phyloP scores from a whole-genome alignment of 208 protist species.

The Trypanosoma rangeli region DNA sequence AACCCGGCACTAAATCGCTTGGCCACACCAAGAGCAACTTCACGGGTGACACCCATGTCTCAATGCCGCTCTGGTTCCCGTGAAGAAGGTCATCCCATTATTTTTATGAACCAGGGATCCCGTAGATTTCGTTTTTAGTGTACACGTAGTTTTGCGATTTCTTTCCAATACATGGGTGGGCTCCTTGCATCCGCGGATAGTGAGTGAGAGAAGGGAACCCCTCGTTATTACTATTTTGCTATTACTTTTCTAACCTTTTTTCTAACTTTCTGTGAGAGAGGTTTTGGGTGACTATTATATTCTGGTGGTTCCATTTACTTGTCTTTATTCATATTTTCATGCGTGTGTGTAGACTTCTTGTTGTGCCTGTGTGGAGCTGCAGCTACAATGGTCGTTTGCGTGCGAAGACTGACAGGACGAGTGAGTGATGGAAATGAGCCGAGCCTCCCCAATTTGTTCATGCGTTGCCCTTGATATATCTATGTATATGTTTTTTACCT shows the following conservation, averaged over 20 bases:
- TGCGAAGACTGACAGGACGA: background rate
- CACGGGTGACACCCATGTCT: background rate
- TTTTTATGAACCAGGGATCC: background rate
- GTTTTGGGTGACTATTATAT: too few species aligned
- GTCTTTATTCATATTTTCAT: too few species aligned
- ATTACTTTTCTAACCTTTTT: background rate
- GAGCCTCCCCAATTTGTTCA: too few species aligned
- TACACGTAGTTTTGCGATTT: conserved; percentile 14
- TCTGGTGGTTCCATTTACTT: too few species aligned
- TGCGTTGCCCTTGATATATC: too few species aligned
- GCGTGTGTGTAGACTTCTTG: too few species aligned
- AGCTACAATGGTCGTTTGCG: background rate
- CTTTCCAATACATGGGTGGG: background rate
- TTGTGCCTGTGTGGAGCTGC: background rate
- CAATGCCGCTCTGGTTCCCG: background rate
- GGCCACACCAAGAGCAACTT: conserved; percentile 20
- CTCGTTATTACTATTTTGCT: conserved; percentile 3
- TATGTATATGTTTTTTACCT: too few species aligned
- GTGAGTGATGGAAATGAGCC: background rate
- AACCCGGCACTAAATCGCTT: conserved; percentile 20
- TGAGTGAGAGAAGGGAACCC: background rate
- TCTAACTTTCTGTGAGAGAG: too few species aligned
- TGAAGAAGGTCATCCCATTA: conserved; percentile 20
- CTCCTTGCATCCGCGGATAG: background rate
- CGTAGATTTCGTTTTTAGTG: conserved; percentile 13